Evolutionary conservation across 768 basidiomycete genomes (phyloP).

Genomic region (Boletus rubescentipes): DNA sequence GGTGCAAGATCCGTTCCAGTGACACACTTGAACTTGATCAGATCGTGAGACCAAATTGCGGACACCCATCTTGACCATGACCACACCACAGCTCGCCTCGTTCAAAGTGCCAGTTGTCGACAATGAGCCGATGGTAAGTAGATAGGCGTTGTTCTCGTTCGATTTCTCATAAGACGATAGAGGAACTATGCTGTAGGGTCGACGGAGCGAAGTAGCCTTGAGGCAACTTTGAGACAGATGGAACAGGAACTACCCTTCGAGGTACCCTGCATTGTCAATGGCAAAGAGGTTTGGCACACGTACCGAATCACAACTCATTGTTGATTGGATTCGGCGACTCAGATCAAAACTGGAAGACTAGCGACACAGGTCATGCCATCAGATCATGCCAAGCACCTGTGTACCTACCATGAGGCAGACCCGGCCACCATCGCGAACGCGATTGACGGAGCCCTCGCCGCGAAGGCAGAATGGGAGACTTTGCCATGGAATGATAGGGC

Average conservation of each 20-base stretch:
- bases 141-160: neutral
- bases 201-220: conserved; percentile 68
- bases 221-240: conserved; percentile 77
- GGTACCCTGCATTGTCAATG: conserved; percentile 91
- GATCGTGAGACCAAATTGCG: neutral
- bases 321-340: conserved; percentile 4
- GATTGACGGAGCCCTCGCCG: conserved; percentile 84
- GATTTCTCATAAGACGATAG: conserved; percentile 37
- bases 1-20: conserved; percentile 19
- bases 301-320: neutral
- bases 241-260: conserved; percentile 83
- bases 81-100: conserved; percentile 72
- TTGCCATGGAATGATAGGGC: conserved; percentile 97
- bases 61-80: conserved; percentile 41
- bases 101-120: conserved; percentile 84
- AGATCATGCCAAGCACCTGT: conserved; percentile 79
- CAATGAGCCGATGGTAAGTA: conserved; percentile 91
- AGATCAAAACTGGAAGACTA: conserved; percentile 81
- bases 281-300: conserved; percentile 61
- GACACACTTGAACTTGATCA: neutral
- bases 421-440: conserved; percentile 70
- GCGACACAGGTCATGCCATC: conserved; percentile 84
- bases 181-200: conserved; percentile 78
- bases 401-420: conserved; percentile 88
- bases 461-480: conserved; percentile 87